These are phyloP conservation scores for Fragaria iinumae DNA, from an alignment of 306 rosid genomes.

Conservation along the genomic window DNA sequence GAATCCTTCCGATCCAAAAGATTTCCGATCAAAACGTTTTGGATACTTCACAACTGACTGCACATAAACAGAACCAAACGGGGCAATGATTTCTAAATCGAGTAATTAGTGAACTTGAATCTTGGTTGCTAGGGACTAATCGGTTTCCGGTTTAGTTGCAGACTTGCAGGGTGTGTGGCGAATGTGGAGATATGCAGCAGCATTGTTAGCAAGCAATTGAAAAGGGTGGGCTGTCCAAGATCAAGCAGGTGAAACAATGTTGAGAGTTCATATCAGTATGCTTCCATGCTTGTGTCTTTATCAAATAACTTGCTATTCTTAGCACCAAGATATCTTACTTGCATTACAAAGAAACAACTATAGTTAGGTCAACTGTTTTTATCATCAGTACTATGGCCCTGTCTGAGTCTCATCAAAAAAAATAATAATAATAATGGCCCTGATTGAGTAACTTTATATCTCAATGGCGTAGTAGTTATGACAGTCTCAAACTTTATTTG, in stretches of 20 bases:
- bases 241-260: background rate
- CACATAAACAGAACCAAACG: background rate
- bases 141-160: background rate
- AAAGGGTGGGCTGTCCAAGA: background rate
- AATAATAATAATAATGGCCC: background rate
- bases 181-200: background rate
- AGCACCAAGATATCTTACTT: slow-evolving; percentile 12
- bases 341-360: slow-evolving; percentile 3
- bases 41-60: background rate
- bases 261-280: background rate
- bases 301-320: background rate
- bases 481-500: slow-evolving; percentile 15
- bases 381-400: background rate
- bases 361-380: slow-evolving; percentile 14
- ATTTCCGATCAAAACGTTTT: background rate
- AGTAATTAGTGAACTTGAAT: background rate
- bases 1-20: background rate
- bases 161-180: background rate
- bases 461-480: slow-evolving; percentile 1
- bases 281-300: background rate
- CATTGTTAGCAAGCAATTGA: slow-evolving; percentile 2
- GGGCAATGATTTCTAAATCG: background rate
- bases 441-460: background rate
- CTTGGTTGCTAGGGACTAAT: background rate
- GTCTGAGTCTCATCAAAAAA: too few species aligned